These are phyloP conservation scores for Neonectria sp. DNA, from an alignment of 2,329 filamentous ascomycete species.

Conservation along the genomic window DNA sequence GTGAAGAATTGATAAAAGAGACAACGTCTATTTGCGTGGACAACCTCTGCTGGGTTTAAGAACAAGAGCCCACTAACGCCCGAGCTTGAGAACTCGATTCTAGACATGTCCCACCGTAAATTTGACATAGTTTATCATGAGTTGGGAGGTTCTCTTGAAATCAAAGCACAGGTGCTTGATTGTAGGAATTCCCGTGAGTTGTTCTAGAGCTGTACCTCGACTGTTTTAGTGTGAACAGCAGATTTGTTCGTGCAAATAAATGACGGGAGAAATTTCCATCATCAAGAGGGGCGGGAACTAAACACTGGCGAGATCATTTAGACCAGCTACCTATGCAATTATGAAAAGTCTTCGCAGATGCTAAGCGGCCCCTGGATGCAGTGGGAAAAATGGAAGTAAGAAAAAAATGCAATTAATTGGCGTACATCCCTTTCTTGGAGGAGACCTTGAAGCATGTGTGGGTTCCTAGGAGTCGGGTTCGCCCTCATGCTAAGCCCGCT, in stretches of 20 bases:
- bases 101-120: neutral
- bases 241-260: neutral
- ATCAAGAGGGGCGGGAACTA: neutral
- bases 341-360: constrained; percentile 31
- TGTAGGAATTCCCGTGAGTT: neutral
- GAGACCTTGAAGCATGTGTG: neutral
- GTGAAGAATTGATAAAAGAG: neutral
- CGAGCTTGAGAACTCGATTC: neutral
- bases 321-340: constrained; percentile 41
- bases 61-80: neutral
- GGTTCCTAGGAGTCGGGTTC: neutral
- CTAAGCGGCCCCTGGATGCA: neutral
- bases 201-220: neutral
- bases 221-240: neutral
- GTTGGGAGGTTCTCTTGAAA: neutral
- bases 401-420: neutral
- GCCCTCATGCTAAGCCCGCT: constrained; percentile 26
- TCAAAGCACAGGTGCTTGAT: neutral
- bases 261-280: neutral
- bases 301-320: constrained; percentile 24
- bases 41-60: neutral
- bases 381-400: neutral
- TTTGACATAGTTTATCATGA: neutral
- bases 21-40: neutral
- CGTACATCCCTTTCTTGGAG: neutral